Percentiles rank a stretch among this genome's conserved stretches.
Conservation (phyloP, 208 protist species). For the Crithidia mellificae region DNA sequence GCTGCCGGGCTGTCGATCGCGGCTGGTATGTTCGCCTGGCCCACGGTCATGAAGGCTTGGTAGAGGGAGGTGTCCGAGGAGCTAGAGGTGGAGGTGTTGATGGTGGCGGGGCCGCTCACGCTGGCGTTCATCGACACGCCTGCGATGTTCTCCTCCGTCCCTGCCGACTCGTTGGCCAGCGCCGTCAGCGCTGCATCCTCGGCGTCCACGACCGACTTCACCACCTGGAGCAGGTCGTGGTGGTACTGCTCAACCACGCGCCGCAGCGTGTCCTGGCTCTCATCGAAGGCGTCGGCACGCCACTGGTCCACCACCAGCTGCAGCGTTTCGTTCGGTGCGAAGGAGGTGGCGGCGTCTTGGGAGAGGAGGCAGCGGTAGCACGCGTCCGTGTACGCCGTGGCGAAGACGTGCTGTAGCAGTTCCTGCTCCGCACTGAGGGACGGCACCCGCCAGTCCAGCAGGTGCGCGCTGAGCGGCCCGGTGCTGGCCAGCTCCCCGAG, state of each 20-base stretch:
- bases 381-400: conserved; percentile 41
- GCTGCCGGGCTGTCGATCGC: conserved; percentile 25
- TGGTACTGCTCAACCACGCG: conserved; percentile 42
- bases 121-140: conserved; percentile 17
- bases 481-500: conserved; percentile 2
- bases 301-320: conserved; percentile 39
- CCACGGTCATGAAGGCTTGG: conserved; percentile 6
- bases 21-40: conserved; percentile 15
- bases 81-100: neutral
- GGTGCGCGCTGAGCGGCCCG: conserved; percentile 11
- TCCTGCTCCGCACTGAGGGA: conserved; percentile 36
- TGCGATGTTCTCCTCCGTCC: conserved; percentile 7
- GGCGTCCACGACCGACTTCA: conserved; percentile 40
- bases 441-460: conserved; percentile 37
- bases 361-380: conserved; percentile 40
- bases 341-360: conserved; percentile 33
- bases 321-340: conserved; percentile 45
- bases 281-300: conserved; percentile 32
- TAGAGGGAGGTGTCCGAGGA: conserved; percentile 12
- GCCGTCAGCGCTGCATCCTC: conserved; percentile 31
- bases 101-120: neutral
- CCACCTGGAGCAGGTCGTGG: conserved; percentile 39
- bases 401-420: conserved; percentile 39
- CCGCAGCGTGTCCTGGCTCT: conserved; percentile 35
- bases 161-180: conserved; percentile 11